Base-by-base conservation (phyloP, 176 grass and related monocot genomes). In the Pontederia crassipes region DNA sequence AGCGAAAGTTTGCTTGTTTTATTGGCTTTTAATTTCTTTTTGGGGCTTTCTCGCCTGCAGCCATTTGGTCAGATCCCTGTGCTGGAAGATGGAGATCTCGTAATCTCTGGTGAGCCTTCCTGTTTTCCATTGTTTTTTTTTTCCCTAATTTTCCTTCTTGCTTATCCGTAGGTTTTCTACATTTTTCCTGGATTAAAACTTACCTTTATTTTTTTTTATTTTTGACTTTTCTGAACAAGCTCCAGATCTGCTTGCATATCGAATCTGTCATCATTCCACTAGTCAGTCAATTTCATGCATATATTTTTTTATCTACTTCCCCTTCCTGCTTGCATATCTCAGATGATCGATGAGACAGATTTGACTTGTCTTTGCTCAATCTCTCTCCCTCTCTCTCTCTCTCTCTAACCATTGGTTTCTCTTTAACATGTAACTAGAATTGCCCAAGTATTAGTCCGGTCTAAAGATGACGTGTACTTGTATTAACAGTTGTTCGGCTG, bases 1-100 rank as follows among this genome's bases (percentile, higher is more conserved):
- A 18, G 24, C 18, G 4, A 11, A 16, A 52, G 5, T 13, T 35
- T 17, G 6, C 10, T 62, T 28, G 15, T 29, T 24, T 24, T 27
- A 2, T 28, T 16, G 4, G 4, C 9, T 58, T 54, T 53, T 54
- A 4, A 20, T 59, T 72, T 58, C 14, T 2, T 29, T 32, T 28
- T 60, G 1, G 5, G 8, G 13, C 16, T 48, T 16, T 32, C 49
- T 82, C 0, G 64, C 5, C 13, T 69, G 81, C 83, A 96, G 91
- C 91, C 91, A 29, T 96, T 96, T 4, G 91, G 86, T 63, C 81
- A 96, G 80, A 82, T 96, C 72, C 91, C 91, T 0, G 86, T 45
- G 29, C 56, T 96, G 28, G 65, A 87, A 65, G 91, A 96, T 17
- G 91, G 72, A 1, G 86, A 87, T 3, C 57, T 77, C n/a, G 68